phyloP scores from a whole-genome alignment of 139 green algal species.

The Helicosporidium sp. region DNA sequence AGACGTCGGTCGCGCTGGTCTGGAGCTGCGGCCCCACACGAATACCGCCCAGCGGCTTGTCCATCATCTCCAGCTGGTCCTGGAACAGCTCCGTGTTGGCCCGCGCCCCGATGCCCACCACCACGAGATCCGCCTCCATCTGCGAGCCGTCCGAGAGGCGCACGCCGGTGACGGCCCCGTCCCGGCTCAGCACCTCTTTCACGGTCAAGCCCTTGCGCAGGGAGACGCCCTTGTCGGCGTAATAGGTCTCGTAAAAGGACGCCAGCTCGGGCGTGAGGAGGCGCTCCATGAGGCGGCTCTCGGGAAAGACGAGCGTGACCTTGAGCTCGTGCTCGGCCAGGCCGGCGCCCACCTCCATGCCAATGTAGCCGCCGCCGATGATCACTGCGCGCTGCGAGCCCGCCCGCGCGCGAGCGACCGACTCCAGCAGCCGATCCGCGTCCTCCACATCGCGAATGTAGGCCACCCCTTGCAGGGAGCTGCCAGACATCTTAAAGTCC shows the following conservation, averaged over 20 bases:
- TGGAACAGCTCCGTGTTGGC: slow-evolving; percentile 47
- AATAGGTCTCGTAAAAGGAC: slow-evolving; percentile 53
- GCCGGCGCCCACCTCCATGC: slow-evolving; percentile 46
- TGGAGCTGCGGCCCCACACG: slow-evolving; percentile 53
- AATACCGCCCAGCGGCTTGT: slow-evolving; percentile 49
- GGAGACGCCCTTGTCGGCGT: slow-evolving; percentile 42
- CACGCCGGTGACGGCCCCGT: too few relatives aligned
- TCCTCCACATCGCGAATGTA: slow-evolving; percentile 67
- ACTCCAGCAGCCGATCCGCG: slow-evolving; percentile 40
- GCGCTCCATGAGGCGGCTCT: slow-evolving; percentile 44
- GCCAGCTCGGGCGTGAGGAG: slow-evolving; percentile 62
- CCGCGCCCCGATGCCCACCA: slow-evolving; percentile 63
- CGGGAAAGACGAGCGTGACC: slow-evolving; percentile 66
- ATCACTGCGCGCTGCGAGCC: slow-evolving; percentile 37
- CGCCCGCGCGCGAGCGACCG: too few relatives aligned
- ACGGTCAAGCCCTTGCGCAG: too few relatives aligned
- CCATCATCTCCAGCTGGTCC: slow-evolving; percentile 28
- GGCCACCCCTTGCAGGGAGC: slow-evolving; percentile 52
- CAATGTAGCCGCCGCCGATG: slow-evolving; percentile 87
- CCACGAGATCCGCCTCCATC: slow-evolving; percentile 43
- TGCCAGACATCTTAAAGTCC: slow-evolving; percentile 45
- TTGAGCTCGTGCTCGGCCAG: slow-evolving; percentile 52
- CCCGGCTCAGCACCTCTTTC: too few relatives aligned
- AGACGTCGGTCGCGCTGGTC: slow-evolving; percentile 51
- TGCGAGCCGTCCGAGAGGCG: too few relatives aligned